phyloP scores from a whole-genome alignment of 352 stramenopile species.

The Phytophthora kernoviae region DNA sequence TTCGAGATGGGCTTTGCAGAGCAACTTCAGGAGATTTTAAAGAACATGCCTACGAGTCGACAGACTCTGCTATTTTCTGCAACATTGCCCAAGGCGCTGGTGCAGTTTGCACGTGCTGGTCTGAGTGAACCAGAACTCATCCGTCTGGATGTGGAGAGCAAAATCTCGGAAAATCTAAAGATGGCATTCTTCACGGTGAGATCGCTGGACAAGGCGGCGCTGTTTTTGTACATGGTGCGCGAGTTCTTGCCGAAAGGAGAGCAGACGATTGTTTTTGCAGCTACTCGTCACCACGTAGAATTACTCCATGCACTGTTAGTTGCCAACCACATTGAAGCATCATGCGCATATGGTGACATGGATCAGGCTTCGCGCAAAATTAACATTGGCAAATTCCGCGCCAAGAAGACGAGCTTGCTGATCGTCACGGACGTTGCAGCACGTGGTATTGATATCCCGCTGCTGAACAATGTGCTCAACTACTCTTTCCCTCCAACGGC shows the following conservation, averaged over 20 bases:
- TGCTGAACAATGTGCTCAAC: conserved; percentile 97
- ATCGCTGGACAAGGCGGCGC: conserved; percentile 94
- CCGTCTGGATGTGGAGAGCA: conserved; percentile 97
- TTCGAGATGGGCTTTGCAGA: conserved; percentile 99
- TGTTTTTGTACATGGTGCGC: conserved; percentile 96
- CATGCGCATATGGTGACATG: conserved; percentile 94
- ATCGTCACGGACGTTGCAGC: conserved; percentile 96
- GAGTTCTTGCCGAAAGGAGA: conserved; percentile 93
- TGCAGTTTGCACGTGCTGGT: conserved; percentile 99
- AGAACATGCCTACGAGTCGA: conserved; percentile 85
- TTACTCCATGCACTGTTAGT: conserved; percentile 95
- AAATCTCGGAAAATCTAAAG: conserved; percentile 98
- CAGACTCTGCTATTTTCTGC: conserved; percentile 96
- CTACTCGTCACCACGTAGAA: conserved; percentile 98
- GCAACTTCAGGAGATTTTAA: conserved; percentile 95
- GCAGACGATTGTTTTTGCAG: conserved; percentile 98
- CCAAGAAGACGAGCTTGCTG: conserved; percentile 90
- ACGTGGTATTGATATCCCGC: conserved; percentile 94
- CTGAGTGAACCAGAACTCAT: conserved; percentile 97
- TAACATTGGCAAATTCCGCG: conserved; percentile 90
- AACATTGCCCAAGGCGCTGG: conserved; percentile 96
- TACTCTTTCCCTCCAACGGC: conserved; percentile 94
- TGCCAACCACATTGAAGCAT: conserved; percentile 85
- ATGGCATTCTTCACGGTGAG: conserved; percentile 97
- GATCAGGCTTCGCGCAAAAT: conserved; percentile 92